A percentile compares a stretch with the other conserved stretches of the same genome.
Evolutionary conservation across 176 grass and related monocot species (phyloP).

Genomic region (Oryza glaberrima): DNA sequence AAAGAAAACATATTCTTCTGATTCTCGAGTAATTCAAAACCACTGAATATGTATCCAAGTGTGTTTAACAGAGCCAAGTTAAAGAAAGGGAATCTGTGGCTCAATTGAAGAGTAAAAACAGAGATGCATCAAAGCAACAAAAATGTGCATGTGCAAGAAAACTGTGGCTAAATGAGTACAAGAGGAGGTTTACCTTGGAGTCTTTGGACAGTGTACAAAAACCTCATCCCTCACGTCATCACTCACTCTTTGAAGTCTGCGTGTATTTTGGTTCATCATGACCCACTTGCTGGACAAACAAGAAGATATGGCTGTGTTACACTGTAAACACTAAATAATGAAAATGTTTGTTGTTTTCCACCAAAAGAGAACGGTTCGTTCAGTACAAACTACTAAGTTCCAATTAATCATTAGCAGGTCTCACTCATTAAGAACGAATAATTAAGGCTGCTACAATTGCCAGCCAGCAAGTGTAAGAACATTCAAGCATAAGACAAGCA

Average conservation of each 20-base stretch:
- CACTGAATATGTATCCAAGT: not conserved
- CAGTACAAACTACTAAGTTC: constrained; percentile 14
- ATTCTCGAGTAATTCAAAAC: constrained; percentile 22
- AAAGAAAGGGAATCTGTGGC: not conserved
- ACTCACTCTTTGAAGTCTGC: constrained; percentile 96
- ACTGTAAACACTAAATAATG: constrained; percentile 1
- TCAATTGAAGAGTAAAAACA: not conserved
- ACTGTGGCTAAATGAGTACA: constrained; percentile 6
- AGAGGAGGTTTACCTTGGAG: constrained; percentile 62
- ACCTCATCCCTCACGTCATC: constrained; percentile 98
- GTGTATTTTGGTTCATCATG: constrained; percentile 99
- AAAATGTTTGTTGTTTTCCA: constrained; percentile 14
- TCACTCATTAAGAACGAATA: constrained; percentile 15
- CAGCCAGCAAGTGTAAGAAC: not conserved
- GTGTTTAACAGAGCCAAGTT: not conserved
- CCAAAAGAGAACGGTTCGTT: not conserved
- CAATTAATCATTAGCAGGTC: constrained; percentile 28
- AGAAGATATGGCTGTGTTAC: constrained; percentile 5
- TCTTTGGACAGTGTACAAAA: constrained; percentile 86
- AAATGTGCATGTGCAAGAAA: not conserved
- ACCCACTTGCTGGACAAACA: constrained; percentile 91
- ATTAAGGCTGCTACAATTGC: not conserved
- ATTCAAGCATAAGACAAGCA: constrained; percentile 22
- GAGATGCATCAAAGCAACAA: constrained; percentile 1
- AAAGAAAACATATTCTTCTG: not conserved